A percentile compares a stretch with the other conserved stretches of the same genome.
phyloP scores from a whole-genome alignment of 345 rosid genomes.

The Mallotus nudiflorus region DNA sequence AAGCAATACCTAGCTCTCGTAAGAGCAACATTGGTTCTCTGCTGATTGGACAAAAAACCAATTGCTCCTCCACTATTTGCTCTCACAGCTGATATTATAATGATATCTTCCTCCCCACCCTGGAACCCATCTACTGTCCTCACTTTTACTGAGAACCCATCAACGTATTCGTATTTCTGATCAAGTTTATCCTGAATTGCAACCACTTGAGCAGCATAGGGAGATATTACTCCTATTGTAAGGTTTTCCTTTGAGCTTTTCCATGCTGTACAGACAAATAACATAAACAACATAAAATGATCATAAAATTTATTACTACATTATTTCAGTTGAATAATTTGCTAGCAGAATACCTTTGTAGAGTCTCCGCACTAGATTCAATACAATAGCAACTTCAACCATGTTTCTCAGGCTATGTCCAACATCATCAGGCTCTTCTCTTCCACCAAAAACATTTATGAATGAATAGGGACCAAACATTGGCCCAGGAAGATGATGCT shows the following conservation, averaged over 20 bases:
- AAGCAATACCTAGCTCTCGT: constrained; percentile 28
- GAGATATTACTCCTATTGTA: constrained; percentile 22
- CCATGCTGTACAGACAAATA: constrained; percentile 7
- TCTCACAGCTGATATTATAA: constrained; percentile 30
- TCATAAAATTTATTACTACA: too few relatives aligned
- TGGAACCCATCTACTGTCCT: constrained; percentile 27
- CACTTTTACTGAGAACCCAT: constrained; percentile 21
- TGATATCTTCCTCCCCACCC: constrained; percentile 29
- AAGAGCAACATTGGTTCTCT: constrained; percentile 21
- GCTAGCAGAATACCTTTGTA: constrained; percentile 35
- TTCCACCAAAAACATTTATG: constrained; percentile 42
- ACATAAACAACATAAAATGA: background rate
- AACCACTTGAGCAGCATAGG: constrained; percentile 21
- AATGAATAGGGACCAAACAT: constrained; percentile 54
- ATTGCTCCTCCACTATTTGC: constrained; percentile 15
- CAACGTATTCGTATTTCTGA: background rate
- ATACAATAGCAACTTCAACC: constrained; percentile 48
- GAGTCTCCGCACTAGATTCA: constrained; percentile 33
- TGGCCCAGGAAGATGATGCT: constrained; percentile 34
- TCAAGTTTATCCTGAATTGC: constrained; percentile 12
- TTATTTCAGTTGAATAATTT: background rate
- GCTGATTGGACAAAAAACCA: constrained; percentile 23
- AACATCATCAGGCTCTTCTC: constrained; percentile 33
- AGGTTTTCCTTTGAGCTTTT: constrained; percentile 1
- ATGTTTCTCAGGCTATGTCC: constrained; percentile 39